A percentile compares a stretch with the other conserved stretches of the same genome.
Evolutionary conservation across 177 flowering plant species (phyloP).

Genomic region (Vitis hybrid): DNA sequence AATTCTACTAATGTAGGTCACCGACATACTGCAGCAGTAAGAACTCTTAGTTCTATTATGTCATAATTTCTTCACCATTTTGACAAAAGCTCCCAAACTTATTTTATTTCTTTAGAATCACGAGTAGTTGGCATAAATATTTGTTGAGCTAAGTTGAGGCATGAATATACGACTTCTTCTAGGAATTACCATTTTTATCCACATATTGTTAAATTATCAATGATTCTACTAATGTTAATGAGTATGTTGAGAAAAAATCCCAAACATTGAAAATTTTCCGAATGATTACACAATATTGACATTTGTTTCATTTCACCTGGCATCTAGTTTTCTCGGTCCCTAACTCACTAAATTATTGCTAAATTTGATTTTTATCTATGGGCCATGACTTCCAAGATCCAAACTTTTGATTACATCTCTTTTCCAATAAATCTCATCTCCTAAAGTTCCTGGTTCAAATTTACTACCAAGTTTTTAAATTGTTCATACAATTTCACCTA

Average conservation of each 20-base stretch:
- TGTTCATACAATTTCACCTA: background rate
- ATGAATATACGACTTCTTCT: too few relatives aligned
- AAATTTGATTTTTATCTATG: background rate
- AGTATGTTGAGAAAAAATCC: too few relatives aligned
- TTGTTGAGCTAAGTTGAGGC: too few relatives aligned
- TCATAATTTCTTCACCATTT: background rate
- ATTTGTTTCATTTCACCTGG: background rate
- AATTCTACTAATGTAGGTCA: conserved; percentile 29
- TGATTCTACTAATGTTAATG: too few relatives aligned
- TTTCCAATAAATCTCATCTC: background rate
- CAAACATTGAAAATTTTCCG: too few relatives aligned
- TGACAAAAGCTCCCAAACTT: too few relatives aligned
- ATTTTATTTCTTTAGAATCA: too few relatives aligned
- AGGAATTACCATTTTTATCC: too few relatives aligned
- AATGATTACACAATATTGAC: too few relatives aligned
- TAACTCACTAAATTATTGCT: background rate
- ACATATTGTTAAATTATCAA: too few relatives aligned
- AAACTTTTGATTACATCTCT: background rate
- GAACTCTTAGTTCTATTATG: conserved; percentile 5
- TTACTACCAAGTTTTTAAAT: background rate
- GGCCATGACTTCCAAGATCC: background rate
- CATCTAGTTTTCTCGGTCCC: background rate
- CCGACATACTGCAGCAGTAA: conserved; percentile 34
- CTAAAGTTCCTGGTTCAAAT: too few relatives aligned
- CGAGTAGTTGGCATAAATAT: too few relatives aligned